phyloP scores from a whole-genome alignment of 2,329 filamentous ascomycete genomes.

The Ceratocystis eucalypticola region DNA sequence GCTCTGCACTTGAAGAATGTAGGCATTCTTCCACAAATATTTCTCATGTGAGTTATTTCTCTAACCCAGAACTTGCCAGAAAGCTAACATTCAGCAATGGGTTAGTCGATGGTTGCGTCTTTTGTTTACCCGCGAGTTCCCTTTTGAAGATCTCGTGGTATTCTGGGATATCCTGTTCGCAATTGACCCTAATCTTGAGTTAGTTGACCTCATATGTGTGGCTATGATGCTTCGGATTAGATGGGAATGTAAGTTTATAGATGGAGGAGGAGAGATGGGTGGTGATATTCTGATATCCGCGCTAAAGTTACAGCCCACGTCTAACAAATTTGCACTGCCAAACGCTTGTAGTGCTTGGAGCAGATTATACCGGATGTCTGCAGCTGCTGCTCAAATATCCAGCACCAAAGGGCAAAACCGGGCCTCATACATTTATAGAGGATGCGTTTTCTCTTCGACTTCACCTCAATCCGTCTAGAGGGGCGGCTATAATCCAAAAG shows the following conservation, averaged over 20 bases:
- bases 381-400: conserved; percentile 77
- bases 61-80: background rate
- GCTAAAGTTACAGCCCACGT: background rate
- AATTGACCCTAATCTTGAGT: conserved; percentile 62
- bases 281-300: background rate
- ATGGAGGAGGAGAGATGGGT: no score
- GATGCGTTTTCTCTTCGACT: conserved; percentile 66
- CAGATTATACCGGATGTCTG: conserved; percentile 77
- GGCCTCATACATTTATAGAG: conserved; percentile 66
- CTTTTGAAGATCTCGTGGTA: conserved; percentile 67
- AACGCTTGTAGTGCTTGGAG: conserved; percentile 51
- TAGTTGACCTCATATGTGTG: conserved; percentile 84
- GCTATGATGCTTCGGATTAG: conserved; percentile 86
- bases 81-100: background rate
- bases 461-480: conserved; percentile 49
- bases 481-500: conserved; percentile 52
- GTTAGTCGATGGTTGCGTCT: conserved; percentile 80
- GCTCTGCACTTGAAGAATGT: conserved; percentile 66
- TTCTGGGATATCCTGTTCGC: conserved; percentile 91
- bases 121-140: conserved; percentile 84
- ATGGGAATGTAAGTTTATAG: conserved; percentile 57
- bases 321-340: conserved; percentile 22
- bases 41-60: conserved; percentile 58
- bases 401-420: conserved; percentile 44
- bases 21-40: conserved; percentile 91